A percentile compares a stretch with the other conserved stretches of the same genome.
Conservation (phyloP, 2,329 filamentous ascomycete species). For the Dichotomopilus funicola region DNA sequence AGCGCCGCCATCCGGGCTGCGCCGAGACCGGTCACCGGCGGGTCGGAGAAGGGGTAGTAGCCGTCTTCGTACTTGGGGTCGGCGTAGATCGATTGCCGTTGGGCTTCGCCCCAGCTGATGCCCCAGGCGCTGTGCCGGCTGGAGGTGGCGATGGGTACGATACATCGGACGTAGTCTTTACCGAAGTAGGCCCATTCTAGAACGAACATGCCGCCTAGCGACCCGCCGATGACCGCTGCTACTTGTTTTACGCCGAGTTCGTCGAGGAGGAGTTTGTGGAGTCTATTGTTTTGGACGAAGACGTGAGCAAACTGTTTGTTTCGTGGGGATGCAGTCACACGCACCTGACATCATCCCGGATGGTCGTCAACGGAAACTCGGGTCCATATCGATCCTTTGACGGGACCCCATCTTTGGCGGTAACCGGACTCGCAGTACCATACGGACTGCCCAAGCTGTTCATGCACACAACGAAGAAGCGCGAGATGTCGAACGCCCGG, state of each 20-base stretch:
- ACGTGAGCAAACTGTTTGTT: neutral
- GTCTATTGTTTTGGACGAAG: slow-evolving; percentile 35
- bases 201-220: slow-evolving; percentile 86
- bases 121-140: slow-evolving; percentile 83
- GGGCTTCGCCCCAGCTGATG: slow-evolving; percentile 85
- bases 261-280: slow-evolving; percentile 74
- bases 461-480: slow-evolving; percentile 81
- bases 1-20: slow-evolving; percentile 96
- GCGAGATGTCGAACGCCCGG: slow-evolving; percentile 71
- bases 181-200: slow-evolving; percentile 89
- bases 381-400: slow-evolving; percentile 77
- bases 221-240: slow-evolving; percentile 74
- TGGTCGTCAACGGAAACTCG: slow-evolving; percentile 92
- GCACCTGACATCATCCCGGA: slow-evolving; percentile 91
- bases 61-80: slow-evolving; percentile 98
- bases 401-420: slow-evolving; percentile 74
- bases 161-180: slow-evolving; percentile 70
- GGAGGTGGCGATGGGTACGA: slow-evolving; percentile 80
- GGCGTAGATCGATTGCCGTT: slow-evolving; percentile 90
- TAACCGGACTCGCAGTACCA: slow-evolving; percentile 81
- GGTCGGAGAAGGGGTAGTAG: slow-evolving; percentile 84
- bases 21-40: slow-evolving; percentile 77
- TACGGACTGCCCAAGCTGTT: slow-evolving; percentile 83
- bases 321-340: slow-evolving; percentile 25
- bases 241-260: slow-evolving; percentile 73